These are phyloP conservation scores for Cryphonectria radicalis DNA, from an alignment of 2,329 filamentous ascomycete genomes.

Conservation along the genomic window DNA sequence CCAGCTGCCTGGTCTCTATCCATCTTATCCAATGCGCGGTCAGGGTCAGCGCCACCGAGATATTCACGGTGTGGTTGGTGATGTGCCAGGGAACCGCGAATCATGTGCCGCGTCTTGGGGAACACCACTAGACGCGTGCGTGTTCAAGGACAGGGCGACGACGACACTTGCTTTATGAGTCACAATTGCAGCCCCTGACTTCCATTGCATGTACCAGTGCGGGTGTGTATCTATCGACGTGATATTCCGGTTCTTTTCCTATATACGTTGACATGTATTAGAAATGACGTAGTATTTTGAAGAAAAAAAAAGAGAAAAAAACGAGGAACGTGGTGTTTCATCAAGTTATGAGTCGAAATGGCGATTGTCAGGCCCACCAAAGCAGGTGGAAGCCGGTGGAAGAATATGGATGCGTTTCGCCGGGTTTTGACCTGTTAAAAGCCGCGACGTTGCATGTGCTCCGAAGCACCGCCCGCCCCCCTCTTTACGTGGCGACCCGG, in stretches of 20 bases:
- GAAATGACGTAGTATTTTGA: not conserved
- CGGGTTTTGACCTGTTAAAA: not conserved
- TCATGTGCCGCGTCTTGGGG: not conserved
- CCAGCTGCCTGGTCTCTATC: not conserved
- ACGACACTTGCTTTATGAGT: not conserved
- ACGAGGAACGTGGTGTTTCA: not conserved
- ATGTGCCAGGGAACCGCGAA: not conserved
- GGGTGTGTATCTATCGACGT: constrained; percentile 3
- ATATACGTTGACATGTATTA: not conserved
- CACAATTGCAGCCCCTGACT: not conserved
- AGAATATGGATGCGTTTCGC: not conserved
- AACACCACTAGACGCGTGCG: not conserved
- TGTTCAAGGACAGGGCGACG: not conserved
- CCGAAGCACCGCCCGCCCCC: not conserved
- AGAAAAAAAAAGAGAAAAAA: not conserved
- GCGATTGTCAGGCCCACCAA: not conserved
- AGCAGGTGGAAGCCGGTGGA: constrained; percentile 4
- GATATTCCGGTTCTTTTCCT: not conserved
- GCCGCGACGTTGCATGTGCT: constrained; percentile 5
- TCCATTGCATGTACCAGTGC: not conserved
- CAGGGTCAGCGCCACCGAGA: not conserved
- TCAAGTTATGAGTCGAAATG: not conserved
- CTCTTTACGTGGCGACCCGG: constrained; percentile 2
- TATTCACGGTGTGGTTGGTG: not conserved
- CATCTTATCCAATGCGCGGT: not conserved